Evolutionary conservation across 2,329 filamentous ascomycete genomes (phyloP).

Genomic region (Trichophyton mentagrophytes): DNA sequence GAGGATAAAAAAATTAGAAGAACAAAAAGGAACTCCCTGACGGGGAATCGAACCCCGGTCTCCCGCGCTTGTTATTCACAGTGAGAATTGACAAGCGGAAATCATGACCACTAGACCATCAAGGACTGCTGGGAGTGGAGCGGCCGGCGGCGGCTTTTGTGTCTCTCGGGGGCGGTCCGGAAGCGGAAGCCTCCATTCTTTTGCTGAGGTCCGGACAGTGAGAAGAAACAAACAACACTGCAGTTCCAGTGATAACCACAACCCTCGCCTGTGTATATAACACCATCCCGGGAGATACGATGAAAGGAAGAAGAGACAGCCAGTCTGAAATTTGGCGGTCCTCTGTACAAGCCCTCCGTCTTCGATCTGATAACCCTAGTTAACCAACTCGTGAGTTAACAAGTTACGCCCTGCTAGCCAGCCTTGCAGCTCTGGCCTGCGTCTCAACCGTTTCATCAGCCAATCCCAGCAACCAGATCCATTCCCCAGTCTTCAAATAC

Average conservation of each 20-base stretch:
- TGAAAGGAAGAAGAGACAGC: too few species aligned
- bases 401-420: not conserved
- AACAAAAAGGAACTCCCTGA: slow-evolving; percentile 11
- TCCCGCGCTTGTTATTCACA: slow-evolving; percentile 13
- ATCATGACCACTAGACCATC: slow-evolving; percentile 13
- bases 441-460: not conserved
- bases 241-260: too few species aligned
- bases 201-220: too few species aligned
- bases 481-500: not conserved
- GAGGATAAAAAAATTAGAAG: not conserved
- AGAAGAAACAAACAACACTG: too few species aligned
- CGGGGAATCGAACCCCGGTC: slow-evolving; percentile 15
- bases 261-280: too few species aligned
- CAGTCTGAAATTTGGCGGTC: too few species aligned
- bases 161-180: not conserved
- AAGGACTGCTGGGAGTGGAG: slow-evolving; percentile 5
- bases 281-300: too few species aligned
- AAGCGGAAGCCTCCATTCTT: not conserved
- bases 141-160: not conserved
- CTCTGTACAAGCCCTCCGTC: too few species aligned
- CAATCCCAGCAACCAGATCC: not conserved
- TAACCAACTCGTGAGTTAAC: too few species aligned
- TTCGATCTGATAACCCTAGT: too few species aligned
- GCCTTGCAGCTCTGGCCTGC: not conserved
- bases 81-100: slow-evolving; percentile 10